A percentile compares a stretch with the other conserved stretches of the same genome.
Evolutionary conservation across 2,329 filamentous ascomycete species (phyloP).

Genomic region (Fusarium hostae): DNA sequence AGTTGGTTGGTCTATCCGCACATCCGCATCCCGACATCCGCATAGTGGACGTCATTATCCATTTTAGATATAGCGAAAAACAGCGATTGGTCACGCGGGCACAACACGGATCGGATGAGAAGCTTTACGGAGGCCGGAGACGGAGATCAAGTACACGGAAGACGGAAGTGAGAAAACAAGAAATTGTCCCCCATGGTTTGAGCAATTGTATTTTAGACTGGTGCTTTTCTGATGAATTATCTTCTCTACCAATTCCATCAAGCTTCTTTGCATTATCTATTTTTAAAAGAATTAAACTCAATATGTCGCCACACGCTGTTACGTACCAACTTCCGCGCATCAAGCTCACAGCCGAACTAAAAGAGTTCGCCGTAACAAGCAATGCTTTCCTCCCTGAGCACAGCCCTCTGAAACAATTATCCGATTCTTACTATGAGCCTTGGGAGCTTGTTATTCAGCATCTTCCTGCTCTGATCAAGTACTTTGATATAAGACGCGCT

Average conservation of each 20-base stretch:
- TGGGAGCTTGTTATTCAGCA: slow-evolving; percentile 81
- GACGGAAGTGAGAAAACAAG: slow-evolving; percentile 5
- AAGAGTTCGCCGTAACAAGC: slow-evolving; percentile 54
- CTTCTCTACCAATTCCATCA: not conserved
- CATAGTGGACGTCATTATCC: slow-evolving; percentile 33
- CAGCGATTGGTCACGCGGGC: slow-evolving; percentile 23
- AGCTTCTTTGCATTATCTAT: not conserved
- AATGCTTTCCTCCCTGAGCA: slow-evolving; percentile 83
- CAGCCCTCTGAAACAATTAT: slow-evolving; percentile 72
- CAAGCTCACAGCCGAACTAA: slow-evolving; percentile 45
- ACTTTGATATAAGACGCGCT: slow-evolving; percentile 66
- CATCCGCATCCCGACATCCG: slow-evolving; percentile 44
- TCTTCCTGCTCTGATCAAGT: slow-evolving; percentile 74
- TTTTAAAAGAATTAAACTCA: not conserved
- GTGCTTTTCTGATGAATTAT: not conserved
- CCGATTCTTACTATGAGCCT: slow-evolving; percentile 77
- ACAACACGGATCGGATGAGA: slow-evolving; percentile 15
- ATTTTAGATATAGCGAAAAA: slow-evolving; percentile 11
- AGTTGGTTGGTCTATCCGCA: slow-evolving; percentile 40
- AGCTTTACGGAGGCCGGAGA: not conserved
- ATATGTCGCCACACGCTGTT: slow-evolving; percentile 58
- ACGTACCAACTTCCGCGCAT: slow-evolving; percentile 24
- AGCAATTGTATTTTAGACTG: slow-evolving; percentile 24
- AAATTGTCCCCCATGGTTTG: not conserved
- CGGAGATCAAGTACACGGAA: slow-evolving; percentile 19